Evolutionary conservation across 495 filamentous ascomycete species (phyloP).

Genomic region (Neurospora hispaniola): DNA sequence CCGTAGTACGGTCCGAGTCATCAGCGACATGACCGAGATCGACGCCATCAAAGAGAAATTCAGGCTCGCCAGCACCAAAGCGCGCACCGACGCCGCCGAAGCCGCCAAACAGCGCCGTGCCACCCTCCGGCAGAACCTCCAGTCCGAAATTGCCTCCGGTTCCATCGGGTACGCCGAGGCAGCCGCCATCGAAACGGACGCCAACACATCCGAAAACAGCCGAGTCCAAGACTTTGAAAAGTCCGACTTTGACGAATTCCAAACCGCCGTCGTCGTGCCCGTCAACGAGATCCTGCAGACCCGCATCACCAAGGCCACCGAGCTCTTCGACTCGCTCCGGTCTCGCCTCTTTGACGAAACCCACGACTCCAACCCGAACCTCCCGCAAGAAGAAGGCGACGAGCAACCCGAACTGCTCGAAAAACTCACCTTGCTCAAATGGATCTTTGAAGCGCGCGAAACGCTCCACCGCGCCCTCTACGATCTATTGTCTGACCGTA

Average conservation of each 20-base stretch:
- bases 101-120: conserved; percentile 32
- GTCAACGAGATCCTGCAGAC: conserved; percentile 61
- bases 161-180: conserved; percentile 72
- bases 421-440: conserved; percentile 88
- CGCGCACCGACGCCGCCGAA: conserved; percentile 32
- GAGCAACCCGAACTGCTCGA: conserved; percentile 91
- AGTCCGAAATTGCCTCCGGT: conserved; percentile 61
- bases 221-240: conserved; percentile 54
- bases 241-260: conserved; percentile 65
- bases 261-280: conserved; percentile 63
- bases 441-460: conserved; percentile 93
- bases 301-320: conserved; percentile 50
- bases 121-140: conserved; percentile 48
- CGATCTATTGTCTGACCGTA: conserved; percentile 71
- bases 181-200: conserved; percentile 57
- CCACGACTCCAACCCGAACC: conserved; percentile 60
- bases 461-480: conserved; percentile 73
- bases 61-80: conserved; percentile 28
- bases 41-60: conserved; percentile 57
- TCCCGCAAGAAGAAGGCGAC: conserved; percentile 87
- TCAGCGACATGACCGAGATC: conserved; percentile 67
- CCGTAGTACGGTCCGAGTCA: conserved; percentile 59
- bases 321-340: conserved; percentile 60
- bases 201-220: conserved; percentile 51
- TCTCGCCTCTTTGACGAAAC: conserved; percentile 63